Conservation (phyloP, 2,329 filamentous ascomycete genomes). For the Knufia fluminis region DNA sequence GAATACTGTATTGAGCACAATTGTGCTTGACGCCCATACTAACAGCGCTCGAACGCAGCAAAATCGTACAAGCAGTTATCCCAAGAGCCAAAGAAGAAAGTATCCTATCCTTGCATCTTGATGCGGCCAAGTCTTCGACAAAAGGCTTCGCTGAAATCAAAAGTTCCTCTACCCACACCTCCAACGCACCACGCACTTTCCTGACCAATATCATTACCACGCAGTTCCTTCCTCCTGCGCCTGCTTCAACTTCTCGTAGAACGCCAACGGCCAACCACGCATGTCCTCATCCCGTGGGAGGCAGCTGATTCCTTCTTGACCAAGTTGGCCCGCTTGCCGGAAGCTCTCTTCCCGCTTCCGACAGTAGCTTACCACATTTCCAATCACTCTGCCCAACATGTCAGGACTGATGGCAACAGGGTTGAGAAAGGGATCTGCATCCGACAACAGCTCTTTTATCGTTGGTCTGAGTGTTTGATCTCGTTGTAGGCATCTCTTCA, state of each 20-base stretch:
- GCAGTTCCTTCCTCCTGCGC: constrained; percentile 34
- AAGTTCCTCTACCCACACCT: neutral
- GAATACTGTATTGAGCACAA: neutral
- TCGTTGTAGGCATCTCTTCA: constrained; percentile 50
- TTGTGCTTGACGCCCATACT: neutral
- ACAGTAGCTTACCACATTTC: constrained; percentile 52
- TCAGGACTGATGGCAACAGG: constrained; percentile 49
- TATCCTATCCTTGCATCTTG: neutral
- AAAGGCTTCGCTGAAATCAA: neutral
- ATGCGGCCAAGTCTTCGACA: neutral
- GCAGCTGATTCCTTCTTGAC: constrained; percentile 27
- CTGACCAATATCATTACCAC: constrained; percentile 11
- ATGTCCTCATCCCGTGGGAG: constrained; percentile 49
- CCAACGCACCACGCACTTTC: neutral
- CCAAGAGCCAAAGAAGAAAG: too few relatives aligned
- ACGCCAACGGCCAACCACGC: constrained; percentile 38
- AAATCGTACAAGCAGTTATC: neutral
- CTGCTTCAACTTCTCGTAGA: constrained; percentile 40
- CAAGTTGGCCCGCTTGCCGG: constrained; percentile 16
- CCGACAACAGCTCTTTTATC: constrained; percentile 46
- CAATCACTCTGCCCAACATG: constrained; percentile 51
- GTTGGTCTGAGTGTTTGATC: constrained; percentile 49
- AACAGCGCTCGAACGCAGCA: constrained; percentile 7
- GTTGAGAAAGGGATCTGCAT: constrained; percentile 49
- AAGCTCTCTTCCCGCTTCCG: constrained; percentile 26